A percentile compares a stretch with the other conserved stretches of the same genome.
These are phyloP conservation scores for Phoma sp. DNA, from an alignment of 2,329 filamentous ascomycete genomes.

Conservation along the genomic window DNA sequence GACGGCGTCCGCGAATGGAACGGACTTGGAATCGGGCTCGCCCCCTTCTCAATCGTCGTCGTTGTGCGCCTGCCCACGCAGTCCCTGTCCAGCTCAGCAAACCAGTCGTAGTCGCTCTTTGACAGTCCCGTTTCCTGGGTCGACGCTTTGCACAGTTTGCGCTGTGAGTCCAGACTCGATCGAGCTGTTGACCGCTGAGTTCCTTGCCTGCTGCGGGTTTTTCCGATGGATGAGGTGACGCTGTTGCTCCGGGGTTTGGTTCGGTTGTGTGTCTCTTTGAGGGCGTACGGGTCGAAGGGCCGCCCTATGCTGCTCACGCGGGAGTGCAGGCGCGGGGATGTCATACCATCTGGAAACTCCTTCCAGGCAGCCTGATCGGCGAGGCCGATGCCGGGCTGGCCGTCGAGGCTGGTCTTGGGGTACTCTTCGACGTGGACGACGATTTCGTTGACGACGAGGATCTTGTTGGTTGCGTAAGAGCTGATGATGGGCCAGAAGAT, in stretches of 20 bases:
- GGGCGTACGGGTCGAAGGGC: too few relatives aligned
- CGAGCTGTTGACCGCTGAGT: constrained; percentile 16
- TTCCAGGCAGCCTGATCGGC: constrained; percentile 22
- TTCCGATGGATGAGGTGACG: background rate
- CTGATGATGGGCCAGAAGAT: constrained; percentile 50
- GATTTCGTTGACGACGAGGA: constrained; percentile 51
- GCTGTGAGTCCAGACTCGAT: constrained; percentile 37
- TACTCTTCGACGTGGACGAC: constrained; percentile 42
- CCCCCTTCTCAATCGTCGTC: constrained; percentile 16
- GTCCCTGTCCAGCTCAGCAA: constrained; percentile 24
- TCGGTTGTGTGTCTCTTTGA: constrained; percentile 6
- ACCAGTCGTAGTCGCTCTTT: constrained; percentile 28
- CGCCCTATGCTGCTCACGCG: constrained; percentile 14
- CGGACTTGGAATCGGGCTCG: background rate
- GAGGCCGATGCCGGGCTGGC: constrained; percentile 27
- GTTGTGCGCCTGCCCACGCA: constrained; percentile 22
- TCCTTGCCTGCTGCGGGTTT: background rate
- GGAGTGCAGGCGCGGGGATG: constrained; percentile 16
- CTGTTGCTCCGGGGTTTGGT: constrained; percentile 23
- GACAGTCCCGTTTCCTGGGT: constrained; percentile 2
- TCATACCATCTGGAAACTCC: background rate
- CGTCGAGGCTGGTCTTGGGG: constrained; percentile 24
- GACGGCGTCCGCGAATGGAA: background rate
- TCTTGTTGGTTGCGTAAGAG: constrained; percentile 42
- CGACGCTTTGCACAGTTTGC: constrained; percentile 24